phyloP scores from a whole-genome alignment of 352 stramenopile genomes.

The Phytophthora sp. region DNA sequence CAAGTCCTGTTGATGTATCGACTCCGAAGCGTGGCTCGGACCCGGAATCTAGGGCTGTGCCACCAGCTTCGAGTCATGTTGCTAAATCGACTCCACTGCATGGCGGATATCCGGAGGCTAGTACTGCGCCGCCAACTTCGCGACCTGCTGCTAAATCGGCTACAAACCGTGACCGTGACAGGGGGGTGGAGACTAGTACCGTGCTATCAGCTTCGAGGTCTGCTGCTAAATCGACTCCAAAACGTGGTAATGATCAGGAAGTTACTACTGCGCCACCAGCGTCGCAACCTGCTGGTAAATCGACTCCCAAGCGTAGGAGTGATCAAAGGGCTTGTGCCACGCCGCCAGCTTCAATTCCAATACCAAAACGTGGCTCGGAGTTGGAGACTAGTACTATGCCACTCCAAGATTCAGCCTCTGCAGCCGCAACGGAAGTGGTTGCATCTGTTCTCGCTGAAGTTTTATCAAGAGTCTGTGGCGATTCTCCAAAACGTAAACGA shows the following conservation, averaged over 20 bases:
- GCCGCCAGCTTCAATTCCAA: too few species aligned
- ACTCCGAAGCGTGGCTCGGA: background rate
- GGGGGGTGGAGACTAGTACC: too few species aligned
- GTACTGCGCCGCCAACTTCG: background rate
- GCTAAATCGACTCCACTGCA: background rate
- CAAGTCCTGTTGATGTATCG: background rate
- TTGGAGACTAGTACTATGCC: background rate
- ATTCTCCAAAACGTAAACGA: slow-evolving; percentile 1
- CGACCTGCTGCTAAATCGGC: background rate
- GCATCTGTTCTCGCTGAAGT: background rate
- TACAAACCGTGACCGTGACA: background rate
- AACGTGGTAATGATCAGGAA: background rate
- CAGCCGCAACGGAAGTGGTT: background rate
- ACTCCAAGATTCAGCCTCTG: background rate
- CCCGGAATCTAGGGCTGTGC: too few species aligned
- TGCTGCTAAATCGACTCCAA: background rate
- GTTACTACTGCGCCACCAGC: background rate
- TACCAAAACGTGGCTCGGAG: too few species aligned
- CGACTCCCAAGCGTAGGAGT: background rate
- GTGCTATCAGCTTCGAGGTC: too few species aligned
- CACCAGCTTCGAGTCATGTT: background rate
- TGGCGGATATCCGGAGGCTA: background rate
- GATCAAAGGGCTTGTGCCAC: too few species aligned
- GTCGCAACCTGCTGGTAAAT: background rate
- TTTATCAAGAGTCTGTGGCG: background rate